Evolutionary conservation across 2,329 filamentous ascomycete genomes (phyloP).

Genomic region (Penicillium occitanis): DNA sequence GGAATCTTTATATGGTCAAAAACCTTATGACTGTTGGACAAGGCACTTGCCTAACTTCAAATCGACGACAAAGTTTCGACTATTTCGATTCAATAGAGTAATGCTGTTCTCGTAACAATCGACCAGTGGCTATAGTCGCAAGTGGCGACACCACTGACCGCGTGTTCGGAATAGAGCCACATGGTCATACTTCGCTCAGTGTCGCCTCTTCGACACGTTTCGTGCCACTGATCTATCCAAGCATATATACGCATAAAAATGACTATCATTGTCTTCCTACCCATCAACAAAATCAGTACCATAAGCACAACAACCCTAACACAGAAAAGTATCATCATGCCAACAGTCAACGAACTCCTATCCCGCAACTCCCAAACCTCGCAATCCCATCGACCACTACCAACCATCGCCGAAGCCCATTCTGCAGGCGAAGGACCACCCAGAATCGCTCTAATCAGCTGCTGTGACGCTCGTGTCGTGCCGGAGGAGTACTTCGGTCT

Average conservation of each 20-base stretch:
- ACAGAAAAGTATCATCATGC: not conserved
- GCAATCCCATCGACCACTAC: not conserved
- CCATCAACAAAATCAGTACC: not conserved
- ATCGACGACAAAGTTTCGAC: too few relatives aligned
- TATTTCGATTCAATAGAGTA: not conserved
- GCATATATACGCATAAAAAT: not conserved
- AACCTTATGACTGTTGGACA: too few relatives aligned
- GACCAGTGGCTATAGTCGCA: not conserved
- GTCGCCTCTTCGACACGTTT: not conserved
- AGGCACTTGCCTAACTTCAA: too few relatives aligned
- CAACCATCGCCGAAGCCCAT: not conserved
- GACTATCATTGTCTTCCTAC: not conserved
- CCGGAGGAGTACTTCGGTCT: conserved; percentile 5
- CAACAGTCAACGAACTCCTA: conserved; percentile 8
- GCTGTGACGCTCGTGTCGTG: not conserved
- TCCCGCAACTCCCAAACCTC: not conserved
- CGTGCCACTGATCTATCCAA: not conserved
- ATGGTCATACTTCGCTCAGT: not conserved
- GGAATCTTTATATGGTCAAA: too few relatives aligned
- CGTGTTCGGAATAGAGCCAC: not conserved
- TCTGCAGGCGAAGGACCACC: not conserved
- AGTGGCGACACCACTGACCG: not conserved
- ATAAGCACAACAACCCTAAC: not conserved
- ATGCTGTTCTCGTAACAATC: not conserved
- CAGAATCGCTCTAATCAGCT: not conserved